Evolutionary conservation across 495 filamentous ascomycete species (phyloP), one percentile per base, ranked within the genome.

Genomic region (Penicillium cosmopolitanum): DNA sequence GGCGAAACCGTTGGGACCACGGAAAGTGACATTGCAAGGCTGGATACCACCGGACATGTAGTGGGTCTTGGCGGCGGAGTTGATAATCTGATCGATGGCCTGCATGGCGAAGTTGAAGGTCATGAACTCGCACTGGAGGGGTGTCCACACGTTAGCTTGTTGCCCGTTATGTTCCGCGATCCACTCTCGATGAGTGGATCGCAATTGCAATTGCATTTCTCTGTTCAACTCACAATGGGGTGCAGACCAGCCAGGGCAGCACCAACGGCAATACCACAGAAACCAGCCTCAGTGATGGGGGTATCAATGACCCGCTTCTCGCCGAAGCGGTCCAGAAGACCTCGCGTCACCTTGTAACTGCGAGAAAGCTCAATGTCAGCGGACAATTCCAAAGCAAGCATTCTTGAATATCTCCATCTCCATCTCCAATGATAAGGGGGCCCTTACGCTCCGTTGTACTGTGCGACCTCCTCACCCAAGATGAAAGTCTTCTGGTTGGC

Each of bases 51-150:
- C 95, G 55, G 94, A 97, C 95, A 98, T 98, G 82, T 98, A 98
- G 74, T 97, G 96, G 19, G 95, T 98, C 82, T 98, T 98, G 64
- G 92, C 95, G 55, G 92, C 95, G 50, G 93, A 97, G 85, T 98
- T 98, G 87, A 98, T 93, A 74, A 98, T 92, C 75, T 98, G 95
- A 78, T 98, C 95, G 77, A 98, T 98, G 64, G 95, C 89, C 82
- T 98, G 95, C 95, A 98, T 98, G 76, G 95, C 95, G 75, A 98
- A 98, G 84, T 98, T 98, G 90, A 96, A 98, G 66, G 95, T 98
- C 95, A 98, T 98, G 86, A 98, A 98, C 79, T 97, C 93, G 84
- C 92, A 96, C 92, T 96, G 71, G 33, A 31, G 28, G 28, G 8
- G 28, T 31, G 28, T 31, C 28, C 13, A 19, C 16, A 10, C 4